Evolutionary conservation across 371 early-diverging fungal genomes (phyloP).

Genomic region (Nosema granulosis): DNA sequence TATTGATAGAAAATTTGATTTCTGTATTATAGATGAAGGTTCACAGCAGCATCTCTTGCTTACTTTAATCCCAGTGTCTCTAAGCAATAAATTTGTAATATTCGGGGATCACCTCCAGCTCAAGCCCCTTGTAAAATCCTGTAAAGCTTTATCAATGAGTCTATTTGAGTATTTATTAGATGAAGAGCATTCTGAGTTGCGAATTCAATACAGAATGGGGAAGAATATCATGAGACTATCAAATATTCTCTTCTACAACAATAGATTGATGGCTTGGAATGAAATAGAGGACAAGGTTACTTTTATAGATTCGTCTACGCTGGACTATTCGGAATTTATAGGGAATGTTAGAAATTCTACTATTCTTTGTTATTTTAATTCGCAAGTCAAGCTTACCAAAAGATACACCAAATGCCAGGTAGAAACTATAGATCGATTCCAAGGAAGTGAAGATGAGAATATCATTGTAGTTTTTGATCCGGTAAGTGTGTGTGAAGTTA

Average conservation of each 20-base stretch:
- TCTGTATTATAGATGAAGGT: slow-evolving; percentile 94
- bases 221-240: slow-evolving; percentile 79
- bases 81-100: slow-evolving; percentile 77
- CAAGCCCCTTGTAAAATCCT: slow-evolving; percentile 76
- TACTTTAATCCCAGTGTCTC: slow-evolving; percentile 81
- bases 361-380: slow-evolving; percentile 78
- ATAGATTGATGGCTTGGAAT: slow-evolving; percentile 71
- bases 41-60: slow-evolving; percentile 88
- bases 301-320: slow-evolving; percentile 54
- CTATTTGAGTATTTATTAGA: slow-evolving; percentile 61
- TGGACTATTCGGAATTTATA: slow-evolving; percentile 15
- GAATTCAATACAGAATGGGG: slow-evolving; percentile 91
- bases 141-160: slow-evolving; percentile 26
- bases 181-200: slow-evolving; percentile 71
- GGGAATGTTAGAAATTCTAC: slow-evolving; percentile 73
- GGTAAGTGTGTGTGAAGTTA: slow-evolving; percentile 70
- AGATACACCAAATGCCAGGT: slow-evolving; percentile 54
- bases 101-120: slow-evolving; percentile 96
- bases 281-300: slow-evolving; percentile 51
- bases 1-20: slow-evolving; percentile 77
- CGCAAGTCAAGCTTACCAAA: slow-evolving; percentile 72
- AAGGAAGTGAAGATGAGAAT: slow-evolving; percentile 65
- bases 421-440: slow-evolving; percentile 65
- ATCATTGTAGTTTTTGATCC: slow-evolving; percentile 64
- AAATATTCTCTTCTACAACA: slow-evolving; percentile 77